A percentile compares a stretch with the other conserved stretches of the same genome.
These are phyloP conservation scores for Pseudoneurospora amorphoporcata DNA, from an alignment of 495 filamentous ascomycete species.

Conservation along the genomic window DNA sequence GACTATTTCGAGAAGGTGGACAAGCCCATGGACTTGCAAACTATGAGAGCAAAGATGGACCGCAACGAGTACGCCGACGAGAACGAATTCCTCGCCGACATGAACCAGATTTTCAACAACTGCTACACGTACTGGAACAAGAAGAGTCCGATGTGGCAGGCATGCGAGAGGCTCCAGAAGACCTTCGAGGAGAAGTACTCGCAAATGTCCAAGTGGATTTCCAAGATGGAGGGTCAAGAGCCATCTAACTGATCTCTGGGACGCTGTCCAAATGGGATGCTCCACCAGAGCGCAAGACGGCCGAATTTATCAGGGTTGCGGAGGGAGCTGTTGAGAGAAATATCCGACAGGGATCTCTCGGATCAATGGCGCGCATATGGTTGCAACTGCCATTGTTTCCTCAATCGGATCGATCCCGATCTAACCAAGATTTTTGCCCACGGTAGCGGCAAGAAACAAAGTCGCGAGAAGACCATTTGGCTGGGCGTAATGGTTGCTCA, in stretches of 20 bases:
- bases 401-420: not conserved
- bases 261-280: not conserved
- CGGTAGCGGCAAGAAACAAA: not conserved
- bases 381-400: not conserved
- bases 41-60: constrained; percentile 42
- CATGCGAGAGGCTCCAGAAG: constrained; percentile 37
- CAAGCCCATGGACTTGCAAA: constrained; percentile 39
- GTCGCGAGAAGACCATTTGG: not conserved
- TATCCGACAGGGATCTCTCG: not conserved
- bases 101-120: constrained; percentile 40
- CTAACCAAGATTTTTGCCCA: not conserved
- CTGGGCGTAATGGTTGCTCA: not conserved
- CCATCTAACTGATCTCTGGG: not conserved
- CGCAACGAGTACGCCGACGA: constrained; percentile 29
- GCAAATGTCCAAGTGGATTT: constrained; percentile 40
- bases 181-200: constrained; percentile 41
- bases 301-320: not conserved
- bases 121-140: constrained; percentile 38
- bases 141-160: constrained; percentile 32
- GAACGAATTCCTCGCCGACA: constrained; percentile 33
- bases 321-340: not conserved
- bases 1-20: constrained; percentile 38
- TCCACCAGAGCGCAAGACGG: not conserved
- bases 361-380: not conserved
- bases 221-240: constrained; percentile 37